Conservation (phyloP, 169 alveolate genomes). For the Cryptosporidium parvum region DNA sequence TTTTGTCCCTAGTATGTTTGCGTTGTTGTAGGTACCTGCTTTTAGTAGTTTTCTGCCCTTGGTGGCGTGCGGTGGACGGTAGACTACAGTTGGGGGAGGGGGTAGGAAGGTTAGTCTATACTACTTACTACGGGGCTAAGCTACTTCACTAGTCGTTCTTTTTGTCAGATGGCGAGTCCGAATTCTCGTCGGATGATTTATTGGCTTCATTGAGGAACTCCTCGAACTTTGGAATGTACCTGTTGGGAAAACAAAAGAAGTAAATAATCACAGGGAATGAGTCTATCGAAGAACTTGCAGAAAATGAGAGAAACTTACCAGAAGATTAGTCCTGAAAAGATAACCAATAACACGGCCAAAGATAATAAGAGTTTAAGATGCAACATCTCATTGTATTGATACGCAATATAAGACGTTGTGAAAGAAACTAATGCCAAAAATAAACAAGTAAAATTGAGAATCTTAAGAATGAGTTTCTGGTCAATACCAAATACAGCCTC, state of each 20-base stretch:
- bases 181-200: not conserved
- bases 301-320: constrained; percentile 14
- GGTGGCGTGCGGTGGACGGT: not conserved
- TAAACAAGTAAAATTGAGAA: constrained; percentile 39
- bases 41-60: not conserved
- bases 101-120: not conserved
- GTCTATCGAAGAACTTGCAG: not conserved
- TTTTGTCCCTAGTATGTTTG: not conserved
- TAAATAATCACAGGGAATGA: not conserved
- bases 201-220: constrained; percentile 18
- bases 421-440: constrained; percentile 50
- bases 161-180: not conserved
- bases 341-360: constrained; percentile 17
- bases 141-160: not conserved
- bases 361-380: constrained; percentile 37
- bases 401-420: constrained; percentile 55
- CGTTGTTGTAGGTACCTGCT: not conserved
- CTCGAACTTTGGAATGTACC: constrained; percentile 64
- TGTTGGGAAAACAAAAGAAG: not conserved
- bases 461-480: constrained; percentile 51
- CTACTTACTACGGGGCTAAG: not conserved
- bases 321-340: constrained; percentile 25
- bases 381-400: constrained; percentile 37
- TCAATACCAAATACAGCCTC: constrained; percentile 51
- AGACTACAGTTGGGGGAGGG: not conserved